These are phyloP conservation scores for Sutorius eximius DNA, from an alignment of 1,284 basidiomycete species.

Conservation along the genomic window DNA sequence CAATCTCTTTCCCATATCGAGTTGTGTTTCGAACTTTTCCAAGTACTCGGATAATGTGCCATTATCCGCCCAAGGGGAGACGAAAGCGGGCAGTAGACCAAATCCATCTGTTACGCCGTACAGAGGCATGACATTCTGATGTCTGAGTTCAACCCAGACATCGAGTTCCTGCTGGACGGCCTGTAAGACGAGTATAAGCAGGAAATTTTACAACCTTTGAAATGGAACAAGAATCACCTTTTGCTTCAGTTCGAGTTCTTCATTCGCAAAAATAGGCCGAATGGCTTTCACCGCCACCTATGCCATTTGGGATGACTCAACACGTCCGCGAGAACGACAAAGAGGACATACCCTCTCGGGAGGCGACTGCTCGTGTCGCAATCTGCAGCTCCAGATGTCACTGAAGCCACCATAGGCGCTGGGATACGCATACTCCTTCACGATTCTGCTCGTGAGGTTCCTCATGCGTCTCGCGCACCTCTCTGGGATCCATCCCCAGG, in stretches of 20 bases:
- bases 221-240: constrained; percentile 19
- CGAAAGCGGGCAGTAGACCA: constrained; percentile 44
- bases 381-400: constrained; percentile 25
- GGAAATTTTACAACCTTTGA: background rate
- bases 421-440: constrained; percentile 16
- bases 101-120: constrained; percentile 41
- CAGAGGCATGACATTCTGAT: constrained; percentile 43
- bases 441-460: constrained; percentile 18
- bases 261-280: constrained; percentile 33
- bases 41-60: constrained; percentile 47
- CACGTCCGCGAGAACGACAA: background rate
- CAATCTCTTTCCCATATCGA: constrained; percentile 20
- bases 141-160: constrained; percentile 43
- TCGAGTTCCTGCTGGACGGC: constrained; percentile 40
- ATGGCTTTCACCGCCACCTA: constrained; percentile 48
- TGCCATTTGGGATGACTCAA: background rate
- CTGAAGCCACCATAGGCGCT: constrained; percentile 29
- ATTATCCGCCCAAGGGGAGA: constrained; percentile 50
- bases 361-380: background rate
- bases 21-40: constrained; percentile 25
- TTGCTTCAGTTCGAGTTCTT: constrained; percentile 35
- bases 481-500: background rate
- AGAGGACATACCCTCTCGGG: constrained; percentile 14
- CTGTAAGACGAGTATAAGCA: constrained; percentile 19
- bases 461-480: background rate